Base-by-base conservation (phyloP, 192 early-diverging fungal genomes). In the Pilobolus umbonatus region DNA sequence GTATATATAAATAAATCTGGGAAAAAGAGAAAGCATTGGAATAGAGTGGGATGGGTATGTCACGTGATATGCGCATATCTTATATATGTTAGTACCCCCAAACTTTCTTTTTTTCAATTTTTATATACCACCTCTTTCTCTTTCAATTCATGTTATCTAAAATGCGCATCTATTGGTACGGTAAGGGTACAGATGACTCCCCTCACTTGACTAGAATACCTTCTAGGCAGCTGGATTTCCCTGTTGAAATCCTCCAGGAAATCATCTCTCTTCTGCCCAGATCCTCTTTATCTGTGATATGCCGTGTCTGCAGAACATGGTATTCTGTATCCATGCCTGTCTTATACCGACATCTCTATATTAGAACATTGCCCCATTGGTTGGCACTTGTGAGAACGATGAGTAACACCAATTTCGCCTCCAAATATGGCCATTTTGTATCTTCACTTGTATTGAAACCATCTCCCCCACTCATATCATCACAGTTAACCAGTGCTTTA, bases 301-400 rank as follows among this genome's bases (percentile, higher is more conserved):
- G 44, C 10, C 14, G 14, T 12, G 43, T 64, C 1, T 35, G 12
- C 9, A 17, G 32, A 49, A 14, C 19, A 46, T 64, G 52, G 53
- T 49, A 64, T 19, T 9, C 22, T 19, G 21, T 42, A 0, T 43
- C 46, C 14, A 56, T 49, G 52, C 53, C 53, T 8, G 17, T 55
- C 1, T 45, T 64, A 21, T 64, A 64, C 22, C 31, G 25, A 0
- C 52, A 64, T 21, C 6, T 64, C n/a, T 45, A 48, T 36, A 64
- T 64, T 39, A 10, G 43, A 30, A 64, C 62, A 1, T 31, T 42
- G 19, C 43, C 30, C 10, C 62, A 64, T 29, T 64, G 62, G 62
- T 12, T 29, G 14, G 2, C 30, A 8, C n/a, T 64, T 17, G 31
- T 56, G 3, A 14, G 22, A 2, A 35, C 42, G 15, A 30, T 36